Conservation (phyloP, 208 protist genomes). For the Trypanosoma brucei region DNA sequence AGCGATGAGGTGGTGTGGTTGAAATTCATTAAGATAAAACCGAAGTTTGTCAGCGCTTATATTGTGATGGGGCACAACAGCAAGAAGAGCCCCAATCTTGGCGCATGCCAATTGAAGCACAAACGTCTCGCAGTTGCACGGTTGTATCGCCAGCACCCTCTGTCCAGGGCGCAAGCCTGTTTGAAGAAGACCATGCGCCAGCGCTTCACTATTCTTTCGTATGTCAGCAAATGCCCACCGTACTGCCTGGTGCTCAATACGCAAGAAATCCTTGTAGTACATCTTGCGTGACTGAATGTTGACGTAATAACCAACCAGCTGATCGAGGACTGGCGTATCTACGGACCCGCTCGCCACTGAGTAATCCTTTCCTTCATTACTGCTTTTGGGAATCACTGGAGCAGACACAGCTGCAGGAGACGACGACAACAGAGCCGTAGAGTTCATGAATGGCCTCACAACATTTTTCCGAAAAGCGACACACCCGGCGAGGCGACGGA, state of each 20-base stretch:
- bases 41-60: constrained; percentile 88
- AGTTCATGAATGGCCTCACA: constrained; percentile 32
- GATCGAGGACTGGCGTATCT: constrained; percentile 74
- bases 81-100: constrained; percentile 82
- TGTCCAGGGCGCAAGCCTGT: constrained; percentile 84
- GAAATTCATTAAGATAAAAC: constrained; percentile 91
- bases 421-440: constrained; percentile 18
- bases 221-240: constrained; percentile 91
- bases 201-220: constrained; percentile 91
- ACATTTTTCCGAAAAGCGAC: constrained; percentile 17
- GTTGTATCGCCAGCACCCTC: constrained; percentile 83
- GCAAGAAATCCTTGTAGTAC: constrained; percentile 92
- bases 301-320: constrained; percentile 90
- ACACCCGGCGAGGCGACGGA: constrained; percentile 32
- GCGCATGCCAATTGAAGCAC: constrained; percentile 87
- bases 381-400: constrained; percentile 12
- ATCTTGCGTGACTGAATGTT: constrained; percentile 92
- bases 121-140: constrained; percentile 89
- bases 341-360: constrained; percentile 69
- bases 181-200: constrained; percentile 87
- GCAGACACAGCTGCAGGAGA: constrained; percentile 40
- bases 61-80: constrained; percentile 70
- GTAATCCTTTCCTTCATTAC: constrained; percentile 65
- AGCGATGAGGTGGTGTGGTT: constrained; percentile 79
- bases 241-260: constrained; percentile 90